These are phyloP conservation scores for Skeletonema potamos DNA, from an alignment of 108 stramenopile species.

Conservation along the genomic window DNA sequence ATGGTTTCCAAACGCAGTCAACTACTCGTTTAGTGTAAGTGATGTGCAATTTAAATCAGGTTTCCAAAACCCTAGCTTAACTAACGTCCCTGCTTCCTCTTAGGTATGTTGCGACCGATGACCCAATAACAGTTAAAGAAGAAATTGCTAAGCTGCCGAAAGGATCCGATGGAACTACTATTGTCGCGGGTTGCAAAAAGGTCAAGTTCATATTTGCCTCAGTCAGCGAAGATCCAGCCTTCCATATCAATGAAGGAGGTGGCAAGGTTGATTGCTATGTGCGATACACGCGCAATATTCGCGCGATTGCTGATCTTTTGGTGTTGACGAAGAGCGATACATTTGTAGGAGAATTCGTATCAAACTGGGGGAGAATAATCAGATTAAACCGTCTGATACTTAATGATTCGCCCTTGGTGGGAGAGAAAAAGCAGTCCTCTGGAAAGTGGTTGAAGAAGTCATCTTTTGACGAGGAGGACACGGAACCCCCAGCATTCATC, in stretches of 20 bases:
- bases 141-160: constrained; percentile 43
- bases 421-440: neutral
- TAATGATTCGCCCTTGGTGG: neutral
- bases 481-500: neutral
- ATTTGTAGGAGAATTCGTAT: neutral
- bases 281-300: neutral
- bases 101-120: constrained; percentile 37
- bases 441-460: neutral
- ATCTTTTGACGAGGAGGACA: neutral
- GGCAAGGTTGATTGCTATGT: neutral
- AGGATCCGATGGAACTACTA: neutral
- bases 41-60: neutral
- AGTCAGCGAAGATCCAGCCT: neutral
- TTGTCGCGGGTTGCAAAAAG: neutral
- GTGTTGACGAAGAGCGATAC: neutral
- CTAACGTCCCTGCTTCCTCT: neutral
- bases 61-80: neutral
- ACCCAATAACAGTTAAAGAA: constrained; percentile 10
- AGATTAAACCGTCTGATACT: neutral
- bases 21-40: neutral
- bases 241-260: neutral
- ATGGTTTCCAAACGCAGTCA: neutral
- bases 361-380: constrained; percentile 2
- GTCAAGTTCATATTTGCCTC: neutral
- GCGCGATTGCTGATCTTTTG: neutral